These are phyloP conservation scores for Candida sanyaensis DNA, from an alignment of 1,139 yeast genomes.

Conservation along the genomic window DNA sequence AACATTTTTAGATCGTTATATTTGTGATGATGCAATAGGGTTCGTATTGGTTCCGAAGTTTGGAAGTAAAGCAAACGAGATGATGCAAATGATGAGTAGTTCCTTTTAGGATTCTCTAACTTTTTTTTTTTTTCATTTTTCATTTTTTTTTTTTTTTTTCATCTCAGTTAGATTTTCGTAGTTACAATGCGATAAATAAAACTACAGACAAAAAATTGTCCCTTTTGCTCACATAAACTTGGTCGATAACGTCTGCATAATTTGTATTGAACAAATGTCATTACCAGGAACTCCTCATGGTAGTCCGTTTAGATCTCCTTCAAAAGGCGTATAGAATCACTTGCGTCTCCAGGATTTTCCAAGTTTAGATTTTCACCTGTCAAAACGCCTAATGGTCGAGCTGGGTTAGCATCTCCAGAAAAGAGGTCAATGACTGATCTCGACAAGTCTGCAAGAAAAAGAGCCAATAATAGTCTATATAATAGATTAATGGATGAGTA, in stretches of 20 bases:
- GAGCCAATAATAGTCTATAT: conserved; percentile 41
- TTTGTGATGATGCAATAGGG: neutral
- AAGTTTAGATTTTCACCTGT: conserved; percentile 9
- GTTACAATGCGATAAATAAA: no score
- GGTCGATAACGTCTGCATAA: no score
- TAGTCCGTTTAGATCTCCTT: conserved; percentile 12
- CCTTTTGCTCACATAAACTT: no score
- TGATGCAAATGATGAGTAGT: neutral
- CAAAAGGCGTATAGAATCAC: conserved; percentile 9
- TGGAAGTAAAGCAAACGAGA: neutral
- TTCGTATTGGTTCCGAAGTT: neutral
- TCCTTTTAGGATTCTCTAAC: no score
- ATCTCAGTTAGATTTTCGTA: no score
- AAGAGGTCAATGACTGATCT: conserved; percentile 42
- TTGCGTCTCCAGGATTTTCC: neutral
- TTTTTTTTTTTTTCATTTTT: neutral
- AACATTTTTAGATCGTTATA: conserved; percentile 50
- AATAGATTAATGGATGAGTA: conserved; percentile 35
- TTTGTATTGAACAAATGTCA: neutral
- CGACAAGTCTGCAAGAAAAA: conserved; percentile 52
- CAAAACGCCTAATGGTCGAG: conserved; percentile 32
- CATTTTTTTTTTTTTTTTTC: conserved; percentile 2
- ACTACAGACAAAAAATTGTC: no score
- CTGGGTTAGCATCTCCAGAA: conserved; percentile 48
- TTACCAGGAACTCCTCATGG: neutral